phyloP scores from a whole-genome alignment of 2,329 filamentous ascomycete species.

The Aspergillus tubingensis region DNA sequence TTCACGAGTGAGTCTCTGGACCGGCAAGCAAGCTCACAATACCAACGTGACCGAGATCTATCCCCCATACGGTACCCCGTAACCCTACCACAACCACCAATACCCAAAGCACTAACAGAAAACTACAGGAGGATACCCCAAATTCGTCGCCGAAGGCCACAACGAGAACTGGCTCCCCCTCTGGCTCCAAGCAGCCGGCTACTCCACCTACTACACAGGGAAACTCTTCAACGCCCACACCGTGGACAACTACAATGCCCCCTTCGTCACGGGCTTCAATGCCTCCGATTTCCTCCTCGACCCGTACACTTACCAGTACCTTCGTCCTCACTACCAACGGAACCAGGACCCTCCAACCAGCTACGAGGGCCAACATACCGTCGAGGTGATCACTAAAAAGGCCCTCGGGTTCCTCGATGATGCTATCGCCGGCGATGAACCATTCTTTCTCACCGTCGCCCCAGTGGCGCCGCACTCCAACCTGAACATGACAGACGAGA shows the following conservation, averaged over 20 bases:
- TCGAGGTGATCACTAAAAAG: conserved; percentile 60
- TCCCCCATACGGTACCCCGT: conserved; percentile 49
- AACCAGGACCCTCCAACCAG: conserved; percentile 57
- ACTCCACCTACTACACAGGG: conserved; percentile 58
- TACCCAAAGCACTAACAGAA: neutral
- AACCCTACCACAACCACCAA: neutral
- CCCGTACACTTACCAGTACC: conserved; percentile 61
- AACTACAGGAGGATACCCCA: conserved; percentile 49
- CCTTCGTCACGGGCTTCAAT: conserved; percentile 40
- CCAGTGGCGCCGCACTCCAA: neutral
- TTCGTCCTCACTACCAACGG: conserved; percentile 62
- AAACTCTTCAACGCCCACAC: conserved; percentile 58
- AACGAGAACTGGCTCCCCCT: conserved; percentile 55
- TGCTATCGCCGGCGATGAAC: conserved; percentile 53
- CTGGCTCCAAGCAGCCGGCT: conserved; percentile 55
- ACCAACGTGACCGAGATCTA: conserved; percentile 64
- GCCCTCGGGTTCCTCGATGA: conserved; percentile 61
- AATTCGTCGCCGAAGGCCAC: conserved; percentile 53
- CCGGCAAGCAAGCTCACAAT: conserved; percentile 65
- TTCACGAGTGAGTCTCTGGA: conserved; percentile 63
- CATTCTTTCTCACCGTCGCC: conserved; percentile 58
- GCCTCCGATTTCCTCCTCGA: conserved; percentile 43
- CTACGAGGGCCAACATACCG: conserved; percentile 55
- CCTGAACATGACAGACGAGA: neutral
- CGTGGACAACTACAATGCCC: conserved; percentile 50